A percentile compares a stretch with the other conserved stretches of the same genome.
Evolutionary conservation across 257 asterid species (phyloP).

Genomic region (Nicotiana noctiflora): DNA sequence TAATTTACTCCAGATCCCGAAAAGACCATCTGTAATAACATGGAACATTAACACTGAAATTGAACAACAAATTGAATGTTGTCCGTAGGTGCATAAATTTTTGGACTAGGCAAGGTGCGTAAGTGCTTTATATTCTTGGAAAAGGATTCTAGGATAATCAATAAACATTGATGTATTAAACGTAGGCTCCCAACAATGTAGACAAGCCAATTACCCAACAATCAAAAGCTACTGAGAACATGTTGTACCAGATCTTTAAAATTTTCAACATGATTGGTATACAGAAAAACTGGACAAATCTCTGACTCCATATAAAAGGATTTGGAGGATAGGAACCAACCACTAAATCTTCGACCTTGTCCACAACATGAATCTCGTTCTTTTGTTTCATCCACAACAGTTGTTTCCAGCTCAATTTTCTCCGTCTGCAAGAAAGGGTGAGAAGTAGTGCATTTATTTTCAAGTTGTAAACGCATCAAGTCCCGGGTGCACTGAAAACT

Average conservation of each 20-base stretch:
- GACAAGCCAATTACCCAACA: background rate
- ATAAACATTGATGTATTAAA: background rate
- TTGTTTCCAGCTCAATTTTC: slow-evolving; percentile 93
- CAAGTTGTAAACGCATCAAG: slow-evolving; percentile 1
- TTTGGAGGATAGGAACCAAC: slow-evolving; percentile 38
- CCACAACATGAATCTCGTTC: slow-evolving; percentile 90
- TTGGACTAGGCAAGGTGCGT: background rate
- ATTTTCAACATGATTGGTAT: background rate
- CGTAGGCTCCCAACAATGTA: background rate
- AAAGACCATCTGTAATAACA: background rate
- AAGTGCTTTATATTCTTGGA: background rate
- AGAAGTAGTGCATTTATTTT: background rate
- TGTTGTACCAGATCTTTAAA: background rate
- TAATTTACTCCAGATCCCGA: background rate
- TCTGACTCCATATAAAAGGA: background rate
- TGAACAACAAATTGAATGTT: background rate
- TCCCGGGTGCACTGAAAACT: background rate
- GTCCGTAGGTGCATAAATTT: background rate
- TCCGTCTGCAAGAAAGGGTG: slow-evolving; percentile 57
- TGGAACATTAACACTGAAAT: background rate
- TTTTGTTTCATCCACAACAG: slow-evolving; percentile 97
- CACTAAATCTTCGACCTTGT: slow-evolving; percentile 92
- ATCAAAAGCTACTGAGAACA: background rate
- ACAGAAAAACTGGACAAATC: background rate
- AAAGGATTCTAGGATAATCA: background rate